A percentile compares a stretch with the other conserved stretches of the same genome.
Conservation (phyloP, 176 grass and related monocot genomes). For the Luzula sylvatica region DNA sequence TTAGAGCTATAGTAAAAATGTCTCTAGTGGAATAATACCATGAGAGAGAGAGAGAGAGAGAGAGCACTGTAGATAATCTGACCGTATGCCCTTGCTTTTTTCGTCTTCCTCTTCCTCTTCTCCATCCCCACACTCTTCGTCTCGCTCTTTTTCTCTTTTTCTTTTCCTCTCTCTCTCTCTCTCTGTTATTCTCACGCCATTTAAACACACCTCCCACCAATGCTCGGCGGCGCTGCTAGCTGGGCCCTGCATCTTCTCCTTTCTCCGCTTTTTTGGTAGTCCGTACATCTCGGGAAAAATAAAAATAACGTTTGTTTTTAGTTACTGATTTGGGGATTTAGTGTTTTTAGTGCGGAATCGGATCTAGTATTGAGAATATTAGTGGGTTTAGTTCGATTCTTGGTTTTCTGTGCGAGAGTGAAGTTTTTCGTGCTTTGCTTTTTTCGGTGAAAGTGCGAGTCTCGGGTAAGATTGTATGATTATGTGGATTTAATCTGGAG, state of each 20-base stretch:
- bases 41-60: not conserved
- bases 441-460: not conserved
- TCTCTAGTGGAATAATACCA: not conserved
- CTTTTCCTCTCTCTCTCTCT: not conserved
- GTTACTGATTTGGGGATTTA: conserved; percentile 8
- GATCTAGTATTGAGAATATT: not conserved
- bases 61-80: not conserved
- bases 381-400: conserved; percentile 19
- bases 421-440: not conserved
- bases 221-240: conserved; percentile 16
- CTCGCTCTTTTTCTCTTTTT: conserved; percentile 13
- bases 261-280: conserved; percentile 19
- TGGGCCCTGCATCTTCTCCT: conserved; percentile 24
- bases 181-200: conserved; percentile 17
- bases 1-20: not conserved
- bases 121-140: conserved; percentile 27
- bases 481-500: conserved; percentile 10
- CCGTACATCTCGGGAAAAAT: not conserved
- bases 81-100: conserved; percentile 2
- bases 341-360: not conserved
- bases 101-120: conserved; percentile 23
- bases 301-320: not conserved
- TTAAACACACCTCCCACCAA: conserved; percentile 15
- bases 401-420: not conserved
- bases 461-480: conserved; percentile 8